phyloP scores from a whole-genome alignment of 768 basidiomycete genomes.

The Myochromella boudieri region DNA sequence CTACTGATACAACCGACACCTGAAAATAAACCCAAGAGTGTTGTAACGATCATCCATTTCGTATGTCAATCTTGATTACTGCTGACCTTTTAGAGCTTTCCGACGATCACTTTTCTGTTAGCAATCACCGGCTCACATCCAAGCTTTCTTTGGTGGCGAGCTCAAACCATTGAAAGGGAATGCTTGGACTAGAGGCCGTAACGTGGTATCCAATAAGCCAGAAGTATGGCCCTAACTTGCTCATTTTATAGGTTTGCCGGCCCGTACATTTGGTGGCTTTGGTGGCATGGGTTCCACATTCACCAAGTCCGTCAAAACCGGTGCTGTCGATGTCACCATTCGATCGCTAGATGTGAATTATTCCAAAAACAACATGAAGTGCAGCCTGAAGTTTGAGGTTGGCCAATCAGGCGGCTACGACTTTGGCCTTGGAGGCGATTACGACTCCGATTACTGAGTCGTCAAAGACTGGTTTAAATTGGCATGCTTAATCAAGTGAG shows the following conservation, averaged over 20 bases:
- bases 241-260: slow-evolving; percentile 11
- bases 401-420: slow-evolving; percentile 18
- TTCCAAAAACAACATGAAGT: slow-evolving; percentile 41
- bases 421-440: slow-evolving; percentile 1
- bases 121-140: slow-evolving; percentile 21
- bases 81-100: neutral
- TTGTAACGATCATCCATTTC: slow-evolving; percentile 39
- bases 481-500: no score
- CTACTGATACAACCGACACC: slow-evolving; percentile 37
- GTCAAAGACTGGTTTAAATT: no score
- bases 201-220: slow-evolving; percentile 1
- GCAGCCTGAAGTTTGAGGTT: slow-evolving; percentile 39
- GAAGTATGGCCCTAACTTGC: neutral
- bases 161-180: slow-evolving; percentile 36
- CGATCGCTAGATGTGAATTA: slow-evolving; percentile 34
- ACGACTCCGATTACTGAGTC: neutral
- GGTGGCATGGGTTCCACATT: slow-evolving; percentile 25
- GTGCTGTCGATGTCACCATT: slow-evolving; percentile 31
- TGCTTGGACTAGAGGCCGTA: slow-evolving; percentile 33
- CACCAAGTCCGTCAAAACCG: slow-evolving; percentile 36
- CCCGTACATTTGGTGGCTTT: slow-evolving; percentile 13
- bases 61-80: slow-evolving; percentile 22
- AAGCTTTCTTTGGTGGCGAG: slow-evolving; percentile 33
- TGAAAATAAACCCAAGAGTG: slow-evolving; percentile 38
- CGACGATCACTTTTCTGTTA: slow-evolving; percentile 6